A percentile compares a stretch with the other conserved stretches of the same genome.
phyloP scores from a whole-genome alignment of 306 rosid genomes.

The Gillenia trifoliata region DNA sequence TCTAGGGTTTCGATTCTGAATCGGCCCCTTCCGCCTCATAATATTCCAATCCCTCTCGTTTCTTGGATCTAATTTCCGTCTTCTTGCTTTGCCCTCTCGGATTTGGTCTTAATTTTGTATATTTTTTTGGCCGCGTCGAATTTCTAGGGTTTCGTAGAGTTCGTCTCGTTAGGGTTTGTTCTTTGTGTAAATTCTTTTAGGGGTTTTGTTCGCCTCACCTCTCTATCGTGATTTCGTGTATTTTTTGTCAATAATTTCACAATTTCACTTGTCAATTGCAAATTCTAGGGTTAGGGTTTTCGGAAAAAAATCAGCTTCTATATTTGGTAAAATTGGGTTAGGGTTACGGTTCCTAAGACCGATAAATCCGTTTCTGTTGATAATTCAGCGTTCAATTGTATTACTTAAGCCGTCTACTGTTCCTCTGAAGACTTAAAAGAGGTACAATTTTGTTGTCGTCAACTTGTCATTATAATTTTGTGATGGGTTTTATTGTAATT shows the following conservation, averaged over 20 bases:
- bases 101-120: slow-evolving; percentile 9
- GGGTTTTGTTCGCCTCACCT: slow-evolving; percentile 16
- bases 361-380: background rate
- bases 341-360: slow-evolving; percentile 17
- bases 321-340: slow-evolving; percentile 29
- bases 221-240: background rate
- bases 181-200: slow-evolving; percentile 15
- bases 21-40: slow-evolving; percentile 3
- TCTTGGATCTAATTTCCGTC: background rate
- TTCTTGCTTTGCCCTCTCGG: slow-evolving; percentile 7
- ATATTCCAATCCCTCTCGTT: slow-evolving; percentile 11
- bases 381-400: slow-evolving; percentile 8
- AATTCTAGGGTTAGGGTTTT: slow-evolving; percentile 55
- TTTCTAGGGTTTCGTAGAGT: slow-evolving; percentile 43
- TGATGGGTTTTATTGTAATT: background rate
- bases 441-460: slow-evolving; percentile 21
- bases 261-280: background rate
- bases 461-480: background rate
- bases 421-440: slow-evolving; percentile 6
- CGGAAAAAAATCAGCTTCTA: background rate
- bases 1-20: slow-evolving; percentile 50
- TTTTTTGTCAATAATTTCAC: slow-evolving; percentile 9
- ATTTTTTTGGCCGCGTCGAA: slow-evolving; percentile 17
- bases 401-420: slow-evolving; percentile 16
- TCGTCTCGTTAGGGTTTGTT: slow-evolving; percentile 17